phyloP scores from a whole-genome alignment of 2,329 filamentous ascomycete genomes.

The Colletotrichum paranaense region DNA sequence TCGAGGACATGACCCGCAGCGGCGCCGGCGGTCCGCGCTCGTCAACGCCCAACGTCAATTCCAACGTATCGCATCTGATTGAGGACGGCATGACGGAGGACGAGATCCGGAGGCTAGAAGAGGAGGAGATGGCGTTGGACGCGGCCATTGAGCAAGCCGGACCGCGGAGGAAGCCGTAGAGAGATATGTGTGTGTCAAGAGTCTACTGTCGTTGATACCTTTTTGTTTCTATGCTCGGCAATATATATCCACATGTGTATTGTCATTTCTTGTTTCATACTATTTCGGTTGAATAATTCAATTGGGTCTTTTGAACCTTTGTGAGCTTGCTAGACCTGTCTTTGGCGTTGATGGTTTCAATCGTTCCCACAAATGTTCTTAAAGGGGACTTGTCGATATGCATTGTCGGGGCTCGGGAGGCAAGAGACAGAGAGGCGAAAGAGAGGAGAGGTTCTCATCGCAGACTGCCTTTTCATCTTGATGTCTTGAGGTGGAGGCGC shows the following conservation, averaged over 20 bases:
- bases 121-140: conserved; percentile 68
- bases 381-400: too few species aligned
- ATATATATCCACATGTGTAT: background rate
- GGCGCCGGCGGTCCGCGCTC: conserved; percentile 20
- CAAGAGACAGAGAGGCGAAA: too few species aligned
- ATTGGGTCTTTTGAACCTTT: too few species aligned
- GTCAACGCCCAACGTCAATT: conserved; percentile 39
- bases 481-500: too few species aligned
- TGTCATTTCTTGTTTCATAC: background rate
- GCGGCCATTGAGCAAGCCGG: conserved; percentile 63
- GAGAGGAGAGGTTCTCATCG: too few species aligned
- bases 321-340: too few species aligned
- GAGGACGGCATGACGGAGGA: conserved; percentile 71
- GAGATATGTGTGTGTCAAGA: background rate
- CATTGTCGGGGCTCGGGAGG: too few species aligned
- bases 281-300: background rate
- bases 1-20: conserved; percentile 12
- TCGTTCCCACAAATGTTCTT: too few species aligned
- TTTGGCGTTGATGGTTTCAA: too few species aligned
- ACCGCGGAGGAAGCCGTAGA: conserved; percentile 17
- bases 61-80: conserved; percentile 62
- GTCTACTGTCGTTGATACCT: background rate
- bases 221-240: background rate
- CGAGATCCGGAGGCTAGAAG: conserved; percentile 65
- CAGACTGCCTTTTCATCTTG: too few species aligned